Conservation (phyloP, 371 early-diverging fungal genomes). For the Syncephalastrum monosporum region DNA sequence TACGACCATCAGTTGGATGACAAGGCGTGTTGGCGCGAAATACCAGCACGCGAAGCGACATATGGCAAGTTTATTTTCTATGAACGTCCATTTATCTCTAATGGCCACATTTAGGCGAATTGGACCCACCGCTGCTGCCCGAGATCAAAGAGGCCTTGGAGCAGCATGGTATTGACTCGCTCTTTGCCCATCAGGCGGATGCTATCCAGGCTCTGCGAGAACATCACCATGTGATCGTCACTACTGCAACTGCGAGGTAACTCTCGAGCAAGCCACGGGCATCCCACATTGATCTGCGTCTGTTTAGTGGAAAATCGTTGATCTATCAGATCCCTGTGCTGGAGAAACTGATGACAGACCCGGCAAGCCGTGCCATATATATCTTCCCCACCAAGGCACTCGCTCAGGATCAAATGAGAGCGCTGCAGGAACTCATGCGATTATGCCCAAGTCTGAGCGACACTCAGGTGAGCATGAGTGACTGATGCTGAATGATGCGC, state of each 20-base stretch:
- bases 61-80: slow-evolving; percentile 17
- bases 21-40: slow-evolving; percentile 10
- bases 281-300: not conserved
- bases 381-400: slow-evolving; percentile 79
- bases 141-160: slow-evolving; percentile 28
- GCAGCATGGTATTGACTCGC: slow-evolving; percentile 31
- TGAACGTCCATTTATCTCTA: slow-evolving; percentile 1
- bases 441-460: slow-evolving; percentile 17
- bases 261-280: not conserved
- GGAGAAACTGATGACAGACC: slow-evolving; percentile 43
- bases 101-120: slow-evolving; percentile 12
- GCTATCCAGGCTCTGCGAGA: slow-evolving; percentile 52
- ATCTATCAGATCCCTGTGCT: slow-evolving; percentile 75
- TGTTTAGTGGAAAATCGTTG: slow-evolving; percentile 73
- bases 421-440: slow-evolving; percentile 39
- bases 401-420: slow-evolving; percentile 74
- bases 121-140: slow-evolving; percentile 15
- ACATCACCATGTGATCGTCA: slow-evolving; percentile 57
- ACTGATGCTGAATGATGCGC: not conserved
- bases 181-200: slow-evolving; percentile 72
- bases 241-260: slow-evolving; percentile 72
- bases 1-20: slow-evolving; percentile 31
- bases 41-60: not conserved
- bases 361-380: slow-evolving; percentile 45
- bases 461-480: slow-evolving; percentile 10